Conservation (phyloP, 169 alveolate species). For the Hammondia hammondi region DNA sequence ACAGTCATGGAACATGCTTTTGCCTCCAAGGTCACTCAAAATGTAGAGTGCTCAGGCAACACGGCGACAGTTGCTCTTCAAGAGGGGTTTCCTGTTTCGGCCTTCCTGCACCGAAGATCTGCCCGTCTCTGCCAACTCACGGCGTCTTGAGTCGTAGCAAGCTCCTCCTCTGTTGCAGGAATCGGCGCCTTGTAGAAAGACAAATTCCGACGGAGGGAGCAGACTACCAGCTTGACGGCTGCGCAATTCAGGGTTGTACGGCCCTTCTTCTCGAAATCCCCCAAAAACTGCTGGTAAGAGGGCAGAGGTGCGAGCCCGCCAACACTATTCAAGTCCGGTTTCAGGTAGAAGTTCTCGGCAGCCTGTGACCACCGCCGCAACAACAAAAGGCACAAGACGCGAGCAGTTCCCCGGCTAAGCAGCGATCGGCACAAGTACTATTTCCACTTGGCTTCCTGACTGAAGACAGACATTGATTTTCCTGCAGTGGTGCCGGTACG, state of each 20-base stretch:
- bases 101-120: too few species aligned
- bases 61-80: too few species aligned
- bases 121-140: not conserved
- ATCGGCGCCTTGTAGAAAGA: not conserved
- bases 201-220: slow-evolving; percentile 37
- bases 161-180: slow-evolving; percentile 17
- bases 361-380: not conserved
- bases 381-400: not conserved
- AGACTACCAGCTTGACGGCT: slow-evolving; percentile 29
- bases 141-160: not conserved
- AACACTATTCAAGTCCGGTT: not conserved
- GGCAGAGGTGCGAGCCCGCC: slow-evolving; percentile 18
- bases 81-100: too few species aligned
- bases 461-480: too few species aligned
- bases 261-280: not conserved
- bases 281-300: not conserved
- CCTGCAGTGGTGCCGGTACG: too few species aligned
- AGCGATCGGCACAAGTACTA: not conserved
- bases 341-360: not conserved
- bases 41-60: too few species aligned
- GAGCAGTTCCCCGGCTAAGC: not conserved
- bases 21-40: too few species aligned
- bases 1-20: too few species aligned
- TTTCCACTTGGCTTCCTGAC: too few species aligned
- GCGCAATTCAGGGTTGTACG: not conserved